Conservation (phyloP, 768 basidiomycete genomes). For the Serendipita sp. region DNA sequence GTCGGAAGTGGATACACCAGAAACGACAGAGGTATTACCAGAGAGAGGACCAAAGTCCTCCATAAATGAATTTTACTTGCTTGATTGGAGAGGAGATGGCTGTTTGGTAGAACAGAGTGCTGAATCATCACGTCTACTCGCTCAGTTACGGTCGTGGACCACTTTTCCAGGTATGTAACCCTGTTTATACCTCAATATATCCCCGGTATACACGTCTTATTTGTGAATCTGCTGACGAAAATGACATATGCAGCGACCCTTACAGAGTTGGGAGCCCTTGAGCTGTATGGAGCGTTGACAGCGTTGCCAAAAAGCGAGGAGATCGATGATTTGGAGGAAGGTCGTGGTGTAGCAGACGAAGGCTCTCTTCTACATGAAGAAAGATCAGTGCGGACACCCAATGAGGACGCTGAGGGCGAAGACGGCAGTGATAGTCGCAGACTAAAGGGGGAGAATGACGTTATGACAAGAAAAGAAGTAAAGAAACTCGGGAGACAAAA, state of each 20-base stretch:
- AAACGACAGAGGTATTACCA: neutral
- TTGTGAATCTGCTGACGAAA: no score
- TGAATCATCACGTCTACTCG: neutral
- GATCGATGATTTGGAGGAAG: slow-evolving; percentile 25
- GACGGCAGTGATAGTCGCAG: no score
- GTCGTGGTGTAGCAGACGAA: neutral
- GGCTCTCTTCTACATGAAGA: no score
- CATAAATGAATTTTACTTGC: neutral
- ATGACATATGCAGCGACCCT: slow-evolving; percentile 24
- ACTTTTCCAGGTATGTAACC: neutral
- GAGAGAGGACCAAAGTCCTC: no score
- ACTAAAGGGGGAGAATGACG: no score
- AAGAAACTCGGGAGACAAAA: no score
- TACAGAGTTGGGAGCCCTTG: slow-evolving; percentile 35
- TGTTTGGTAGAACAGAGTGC: neutral
- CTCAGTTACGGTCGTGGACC: neutral
- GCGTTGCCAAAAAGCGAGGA: slow-evolving; percentile 45
- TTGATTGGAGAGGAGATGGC: neutral
- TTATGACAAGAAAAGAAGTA: no score
- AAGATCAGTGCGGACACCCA: no score
- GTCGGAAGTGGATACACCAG: neutral
- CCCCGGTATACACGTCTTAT: no score
- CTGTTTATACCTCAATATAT: neutral
- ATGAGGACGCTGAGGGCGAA: no score
- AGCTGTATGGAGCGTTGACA: slow-evolving; percentile 41